A percentile compares a stretch with the other conserved stretches of the same genome.
Conservation (phyloP, 2,329 filamentous ascomycete species). For the Aspergillus tamarii region DNA sequence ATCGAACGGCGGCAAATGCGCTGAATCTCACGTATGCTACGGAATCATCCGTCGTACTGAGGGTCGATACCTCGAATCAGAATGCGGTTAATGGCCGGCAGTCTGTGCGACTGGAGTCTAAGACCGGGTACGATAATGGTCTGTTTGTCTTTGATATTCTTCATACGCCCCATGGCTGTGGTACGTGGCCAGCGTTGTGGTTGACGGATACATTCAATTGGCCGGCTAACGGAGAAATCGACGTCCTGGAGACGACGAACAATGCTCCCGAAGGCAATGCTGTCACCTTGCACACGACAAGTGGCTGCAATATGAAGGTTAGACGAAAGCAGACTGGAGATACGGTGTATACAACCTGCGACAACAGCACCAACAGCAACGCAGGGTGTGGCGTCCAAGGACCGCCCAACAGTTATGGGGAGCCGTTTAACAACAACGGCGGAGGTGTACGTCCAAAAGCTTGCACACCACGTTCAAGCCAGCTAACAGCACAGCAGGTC, state of each 20-base stretch:
- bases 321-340: constrained; percentile 58
- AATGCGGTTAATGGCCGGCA: constrained; percentile 63
- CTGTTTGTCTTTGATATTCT: constrained; percentile 70
- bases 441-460: constrained; percentile 51
- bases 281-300: constrained; percentile 63
- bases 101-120: constrained; percentile 66
- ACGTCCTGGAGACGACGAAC: constrained; percentile 64
- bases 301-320: constrained; percentile 57
- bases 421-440: constrained; percentile 55
- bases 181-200: constrained; percentile 69
- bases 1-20: constrained; percentile 34
- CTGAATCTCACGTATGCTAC: constrained; percentile 66
- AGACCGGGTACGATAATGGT: constrained; percentile 61
- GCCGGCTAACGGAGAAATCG: constrained; percentile 68
- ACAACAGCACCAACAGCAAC: constrained; percentile 56
- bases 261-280: constrained; percentile 58
- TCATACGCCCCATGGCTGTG: constrained; percentile 66
- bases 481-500: constrained; percentile 34
- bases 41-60: constrained; percentile 56
- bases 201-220: constrained; percentile 63
- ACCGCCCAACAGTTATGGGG: constrained; percentile 52
- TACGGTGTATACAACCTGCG: constrained; percentile 51
- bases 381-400: constrained; percentile 61
- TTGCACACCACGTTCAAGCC: neutral
- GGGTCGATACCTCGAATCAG: constrained; percentile 63